These are phyloP conservation scores for Metschnikowia gelsemii DNA, from an alignment of 805 yeast species.

Conservation along the genomic window DNA sequence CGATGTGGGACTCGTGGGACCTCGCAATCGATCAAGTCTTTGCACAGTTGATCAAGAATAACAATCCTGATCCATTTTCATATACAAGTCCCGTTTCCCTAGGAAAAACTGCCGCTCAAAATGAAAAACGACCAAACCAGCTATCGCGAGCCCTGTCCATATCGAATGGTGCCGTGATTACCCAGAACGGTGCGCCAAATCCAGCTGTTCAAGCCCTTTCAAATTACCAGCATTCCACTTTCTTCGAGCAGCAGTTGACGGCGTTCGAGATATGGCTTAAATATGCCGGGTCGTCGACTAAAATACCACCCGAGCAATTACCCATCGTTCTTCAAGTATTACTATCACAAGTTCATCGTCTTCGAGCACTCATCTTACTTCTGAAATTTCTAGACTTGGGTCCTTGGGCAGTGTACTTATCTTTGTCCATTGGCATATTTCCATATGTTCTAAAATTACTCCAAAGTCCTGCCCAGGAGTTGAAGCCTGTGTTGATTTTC, in stretches of 20 bases:
- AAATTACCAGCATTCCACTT: conserved; percentile 84
- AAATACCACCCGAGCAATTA: conserved; percentile 89
- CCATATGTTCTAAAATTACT: conserved; percentile 88
- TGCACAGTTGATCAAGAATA: conserved; percentile 57
- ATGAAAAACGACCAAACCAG: not conserved
- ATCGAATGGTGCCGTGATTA: conserved; percentile 11
- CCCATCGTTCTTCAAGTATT: conserved; percentile 93
- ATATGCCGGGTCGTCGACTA: conserved; percentile 74
- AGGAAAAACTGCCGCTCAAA: not conserved
- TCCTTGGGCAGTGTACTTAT: conserved; percentile 95
- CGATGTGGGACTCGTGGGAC: conserved; percentile 99
- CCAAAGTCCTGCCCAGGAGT: conserved; percentile 93
- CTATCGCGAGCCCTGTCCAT: not conserved
- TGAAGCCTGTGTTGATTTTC: conserved; percentile 89
- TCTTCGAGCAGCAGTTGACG: conserved; percentile 92
- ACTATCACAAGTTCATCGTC: conserved; percentile 88
- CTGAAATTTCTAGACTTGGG: conserved; percentile 90
- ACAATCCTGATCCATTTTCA: conserved; percentile 27
- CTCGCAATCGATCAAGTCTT: conserved; percentile 93
- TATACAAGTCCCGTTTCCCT: conserved; percentile 8
- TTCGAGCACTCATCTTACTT: conserved; percentile 79
- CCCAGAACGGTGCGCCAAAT: conserved; percentile 3
- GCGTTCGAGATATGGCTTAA: conserved; percentile 97
- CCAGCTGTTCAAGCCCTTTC: conserved; percentile 23
- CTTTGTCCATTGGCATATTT: conserved; percentile 91